Conservation (phyloP, 192 early-diverging fungal species). For the Fimicolochytrium jonesii region DNA sequence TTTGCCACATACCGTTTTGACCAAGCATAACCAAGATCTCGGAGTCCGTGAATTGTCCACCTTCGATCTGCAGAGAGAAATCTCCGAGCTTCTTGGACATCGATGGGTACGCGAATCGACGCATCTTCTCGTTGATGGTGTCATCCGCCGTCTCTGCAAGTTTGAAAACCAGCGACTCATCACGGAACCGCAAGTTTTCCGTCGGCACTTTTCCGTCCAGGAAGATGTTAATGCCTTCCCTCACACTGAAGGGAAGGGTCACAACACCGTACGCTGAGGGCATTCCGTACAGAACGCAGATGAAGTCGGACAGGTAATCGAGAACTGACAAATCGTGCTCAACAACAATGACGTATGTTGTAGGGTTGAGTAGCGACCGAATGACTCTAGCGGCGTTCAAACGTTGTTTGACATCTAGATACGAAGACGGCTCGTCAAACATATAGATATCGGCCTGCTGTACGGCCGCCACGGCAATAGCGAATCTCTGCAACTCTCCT, state of each 20-base stretch:
- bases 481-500: slow-evolving; percentile 97
- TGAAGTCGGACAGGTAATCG: slow-evolving; percentile 97
- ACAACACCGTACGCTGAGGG: slow-evolving; percentile 97
- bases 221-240: slow-evolving; percentile 99
- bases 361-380: slow-evolving; percentile 70
- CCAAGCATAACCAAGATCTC: slow-evolving; percentile 98
- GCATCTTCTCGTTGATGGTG: slow-evolving; percentile 54
- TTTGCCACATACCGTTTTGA: slow-evolving; percentile 98
- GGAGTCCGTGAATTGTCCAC: slow-evolving; percentile 90
- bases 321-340: slow-evolving; percentile 98
- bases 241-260: slow-evolving; percentile 92
- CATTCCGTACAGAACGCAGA: slow-evolving; percentile 97
- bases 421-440: slow-evolving; percentile 98
- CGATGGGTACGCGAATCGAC: slow-evolving; percentile 78
- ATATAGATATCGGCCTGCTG: slow-evolving; percentile 92
- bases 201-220: slow-evolving; percentile 94
- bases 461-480: slow-evolving; percentile 81
- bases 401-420: slow-evolving; percentile 98
- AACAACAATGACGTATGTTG: slow-evolving; percentile 86
- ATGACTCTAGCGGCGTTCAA: slow-evolving; percentile 93
- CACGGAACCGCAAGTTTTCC: slow-evolving; percentile 98
- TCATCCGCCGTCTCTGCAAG: slow-evolving; percentile 90
- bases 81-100: slow-evolving; percentile 84
- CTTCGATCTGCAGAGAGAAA: slow-evolving; percentile 73
- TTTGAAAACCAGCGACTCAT: slow-evolving; percentile 89